These are phyloP conservation scores for Begonia loranthoides DNA, from an alignment of 306 rosid genomes.

Conservation along the genomic window DNA sequence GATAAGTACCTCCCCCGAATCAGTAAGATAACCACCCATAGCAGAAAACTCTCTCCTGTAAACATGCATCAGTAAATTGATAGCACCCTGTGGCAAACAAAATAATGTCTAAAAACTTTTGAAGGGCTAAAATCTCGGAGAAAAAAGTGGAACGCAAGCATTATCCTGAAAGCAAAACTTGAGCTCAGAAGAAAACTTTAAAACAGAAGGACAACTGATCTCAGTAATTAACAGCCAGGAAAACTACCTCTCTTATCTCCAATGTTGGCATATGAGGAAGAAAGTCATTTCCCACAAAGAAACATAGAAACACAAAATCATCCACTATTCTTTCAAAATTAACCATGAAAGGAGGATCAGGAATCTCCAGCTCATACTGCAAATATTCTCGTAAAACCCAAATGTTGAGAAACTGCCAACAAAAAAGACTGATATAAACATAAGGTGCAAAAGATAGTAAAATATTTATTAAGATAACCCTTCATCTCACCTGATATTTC, in stretches of 20 bases:
- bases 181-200: too few species aligned
- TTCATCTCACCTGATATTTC: conserved; percentile 77
- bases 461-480: background rate
- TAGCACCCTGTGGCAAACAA: conserved; percentile 59
- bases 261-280: conserved; percentile 80
- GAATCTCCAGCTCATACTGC: conserved; percentile 54
- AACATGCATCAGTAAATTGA: conserved; percentile 81
- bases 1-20: conserved; percentile 65
- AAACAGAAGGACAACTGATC: too few species aligned
- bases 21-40: conserved; percentile 84
- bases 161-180: too few species aligned
- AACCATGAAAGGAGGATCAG: conserved; percentile 51
- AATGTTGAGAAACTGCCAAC: conserved; percentile 48
- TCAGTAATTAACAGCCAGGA: too few species aligned
- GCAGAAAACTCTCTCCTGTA: conserved; percentile 72
- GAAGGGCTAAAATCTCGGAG: too few species aligned
- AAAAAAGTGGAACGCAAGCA: too few species aligned
- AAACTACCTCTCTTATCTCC: conserved; percentile 58
- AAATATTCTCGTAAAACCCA: conserved; percentile 70
- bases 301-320: conserved; percentile 65
- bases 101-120: too few species aligned
- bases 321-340: conserved; percentile 55
- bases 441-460: background rate
- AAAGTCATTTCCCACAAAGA: conserved; percentile 70
- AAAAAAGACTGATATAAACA: background rate